These are phyloP conservation scores for Carex cristatella DNA, from an alignment of 176 grass and related monocot species.

Conservation along the genomic window DNA sequence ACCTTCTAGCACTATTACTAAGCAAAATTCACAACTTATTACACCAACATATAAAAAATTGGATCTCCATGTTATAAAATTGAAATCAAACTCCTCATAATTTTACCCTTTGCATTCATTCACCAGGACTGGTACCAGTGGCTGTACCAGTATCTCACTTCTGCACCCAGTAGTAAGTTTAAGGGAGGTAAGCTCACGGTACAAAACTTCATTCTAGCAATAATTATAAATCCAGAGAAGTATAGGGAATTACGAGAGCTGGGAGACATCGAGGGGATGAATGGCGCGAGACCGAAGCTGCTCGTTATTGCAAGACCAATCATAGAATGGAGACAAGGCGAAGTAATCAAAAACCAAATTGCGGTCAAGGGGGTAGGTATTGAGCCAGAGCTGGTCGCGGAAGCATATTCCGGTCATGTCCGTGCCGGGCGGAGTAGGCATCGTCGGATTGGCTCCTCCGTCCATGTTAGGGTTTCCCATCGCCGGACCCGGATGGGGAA, in stretches of 20 bases:
- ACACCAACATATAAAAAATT: too few relatives aligned
- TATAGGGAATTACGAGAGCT: conserved; percentile 58
- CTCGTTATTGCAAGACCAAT: conserved; percentile 93
- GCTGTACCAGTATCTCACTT: too few relatives aligned
- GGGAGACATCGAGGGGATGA: conserved; percentile 88
- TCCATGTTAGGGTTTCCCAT: conserved; percentile 36
- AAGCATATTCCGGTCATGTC: conserved; percentile 99
- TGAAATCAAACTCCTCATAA: too few relatives aligned
- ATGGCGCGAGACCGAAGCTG: conserved; percentile 83
- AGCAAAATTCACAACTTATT: too few relatives aligned
- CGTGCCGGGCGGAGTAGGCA: conserved; percentile 68
- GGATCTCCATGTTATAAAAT: too few relatives aligned
- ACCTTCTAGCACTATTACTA: too few relatives aligned
- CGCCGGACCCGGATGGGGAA: conserved; percentile 26
- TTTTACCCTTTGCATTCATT: too few relatives aligned
- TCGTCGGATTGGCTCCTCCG: conserved; percentile 23
- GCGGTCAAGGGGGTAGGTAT: conserved; percentile 85
- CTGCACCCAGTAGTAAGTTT: too few relatives aligned
- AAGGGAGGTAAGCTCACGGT: neutral
- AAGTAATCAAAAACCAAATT: conserved; percentile 99
- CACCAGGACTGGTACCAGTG: too few relatives aligned
- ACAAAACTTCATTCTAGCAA: neutral
- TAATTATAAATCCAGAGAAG: neutral
- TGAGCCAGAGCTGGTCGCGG: conserved; percentile 98
- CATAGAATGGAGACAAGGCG: conserved; percentile 95